A percentile compares a stretch with the other conserved stretches of the same genome.
Conservation (phyloP, 2,329 filamentous ascomycete genomes). For the Gliomastix tumulicola region DNA sequence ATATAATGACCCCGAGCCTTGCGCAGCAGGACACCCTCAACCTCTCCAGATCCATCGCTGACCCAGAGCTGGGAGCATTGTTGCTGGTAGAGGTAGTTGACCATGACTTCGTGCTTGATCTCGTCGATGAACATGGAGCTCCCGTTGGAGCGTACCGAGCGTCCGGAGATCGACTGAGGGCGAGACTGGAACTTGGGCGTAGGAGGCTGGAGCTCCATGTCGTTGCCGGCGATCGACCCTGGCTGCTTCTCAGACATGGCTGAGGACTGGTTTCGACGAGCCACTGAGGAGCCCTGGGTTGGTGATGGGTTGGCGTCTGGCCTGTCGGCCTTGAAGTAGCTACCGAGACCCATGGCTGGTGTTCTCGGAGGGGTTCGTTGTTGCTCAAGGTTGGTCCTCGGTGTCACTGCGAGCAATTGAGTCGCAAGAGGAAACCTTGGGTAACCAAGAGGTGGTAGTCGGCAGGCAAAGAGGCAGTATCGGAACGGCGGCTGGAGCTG, state of each 20-base stretch:
- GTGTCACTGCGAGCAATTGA: too few relatives aligned
- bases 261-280: constrained; percentile 12
- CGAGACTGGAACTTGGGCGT: constrained; percentile 41
- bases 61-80: constrained; percentile 72
- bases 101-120: constrained; percentile 77
- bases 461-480: too few relatives aligned
- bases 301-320: background rate
- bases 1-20: constrained; percentile 64
- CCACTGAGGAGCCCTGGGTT: constrained; percentile 1
- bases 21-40: constrained; percentile 67
- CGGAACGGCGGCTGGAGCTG: too few relatives aligned
- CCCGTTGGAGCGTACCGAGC: constrained; percentile 29
- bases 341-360: constrained; percentile 43
- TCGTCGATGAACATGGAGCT: constrained; percentile 58
- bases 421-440: too few relatives aligned
- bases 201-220: constrained; percentile 42
- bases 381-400: too few relatives aligned
- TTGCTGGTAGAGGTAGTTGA: constrained; percentile 75
- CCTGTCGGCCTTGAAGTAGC: constrained; percentile 48
- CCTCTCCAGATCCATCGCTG: constrained; percentile 57
- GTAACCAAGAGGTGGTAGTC: too few relatives aligned
- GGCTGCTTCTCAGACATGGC: constrained; percentile 28
- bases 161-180: constrained; percentile 44
- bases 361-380: background rate
- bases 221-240: constrained; percentile 22